These are phyloP conservation scores for Quercus cerris DNA, from an alignment of 306 rosid genomes.

Conservation along the genomic window DNA sequence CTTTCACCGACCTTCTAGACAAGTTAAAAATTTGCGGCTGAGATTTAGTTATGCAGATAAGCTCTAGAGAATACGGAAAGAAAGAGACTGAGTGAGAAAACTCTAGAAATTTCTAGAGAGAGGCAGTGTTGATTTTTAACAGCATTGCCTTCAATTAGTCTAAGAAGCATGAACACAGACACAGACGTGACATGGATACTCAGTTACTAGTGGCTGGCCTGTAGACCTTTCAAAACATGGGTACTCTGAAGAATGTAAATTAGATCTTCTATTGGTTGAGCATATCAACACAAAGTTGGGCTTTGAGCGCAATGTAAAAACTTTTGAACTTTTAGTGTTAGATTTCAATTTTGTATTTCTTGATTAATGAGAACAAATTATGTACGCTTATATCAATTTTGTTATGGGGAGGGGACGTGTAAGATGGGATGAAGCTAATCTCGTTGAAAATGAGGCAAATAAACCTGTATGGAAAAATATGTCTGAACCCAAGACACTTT, in stretches of 20 bases:
- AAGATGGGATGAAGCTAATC: conserved; percentile 49
- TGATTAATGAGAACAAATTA: not conserved
- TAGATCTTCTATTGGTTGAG: not conserved
- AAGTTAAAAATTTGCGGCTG: no score
- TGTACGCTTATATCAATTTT: not conserved
- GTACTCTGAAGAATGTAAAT: not conserved
- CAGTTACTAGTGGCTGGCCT: no score
- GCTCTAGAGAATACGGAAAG: no score
- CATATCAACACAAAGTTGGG: not conserved
- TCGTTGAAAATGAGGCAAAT: conserved; percentile 1
- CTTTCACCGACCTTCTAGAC: no score
- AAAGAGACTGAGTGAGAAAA: no score
- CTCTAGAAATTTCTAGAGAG: no score
- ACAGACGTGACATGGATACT: no score
- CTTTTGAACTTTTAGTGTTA: not conserved
- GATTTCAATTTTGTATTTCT: not conserved
- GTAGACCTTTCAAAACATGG: not conserved
- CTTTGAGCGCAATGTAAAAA: not conserved
- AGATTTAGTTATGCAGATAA: no score
- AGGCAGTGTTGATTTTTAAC: no score
- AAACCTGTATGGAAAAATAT: conserved; percentile 51
- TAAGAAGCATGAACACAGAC: no score
- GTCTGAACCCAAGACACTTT: conserved; percentile 54
- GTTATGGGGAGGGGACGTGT: conserved; percentile 26
- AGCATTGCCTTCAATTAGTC: no score